Base-by-base conservation (phyloP, 495 filamentous ascomycete species). In the Aspergillus homomorphus region DNA sequence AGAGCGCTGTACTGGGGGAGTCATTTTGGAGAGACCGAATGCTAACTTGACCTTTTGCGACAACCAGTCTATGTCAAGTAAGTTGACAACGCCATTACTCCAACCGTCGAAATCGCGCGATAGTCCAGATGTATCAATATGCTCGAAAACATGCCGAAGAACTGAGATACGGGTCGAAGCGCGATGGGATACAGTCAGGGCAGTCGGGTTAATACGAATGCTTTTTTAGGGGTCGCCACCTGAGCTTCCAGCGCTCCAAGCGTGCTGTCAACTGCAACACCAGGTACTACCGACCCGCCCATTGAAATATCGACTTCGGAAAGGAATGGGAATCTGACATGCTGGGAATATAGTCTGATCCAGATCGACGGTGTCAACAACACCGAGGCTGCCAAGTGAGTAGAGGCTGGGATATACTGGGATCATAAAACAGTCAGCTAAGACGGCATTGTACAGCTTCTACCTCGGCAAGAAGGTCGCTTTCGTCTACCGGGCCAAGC, bases 311-410 rank as follows among this genome's bases (percentile, higher is more conserved):
- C 41, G 38, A 51, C 56, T 49, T 28, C 45, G 59, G 59, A 62
- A 51, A 53, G n/a, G 57, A 53, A 48, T n/a, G 52, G 63, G 61
- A 66, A 66, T 74, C 68, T 72, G 64, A 74, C 68, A 59, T 45
- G 43, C 22, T 38, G 58, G 54, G 50, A 24, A 62, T 50, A 60
- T 59, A 82, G 80, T 71, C 82, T 98, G 77, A 86, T 98, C 82
- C 90, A 96, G 84, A 95, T 98, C 72, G 90, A 98, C 80, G 93
- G 93, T 76, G 94, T 96, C 66, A 91, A 93, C 67, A 85, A 88
- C 82, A 80, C 88, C 63, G 80, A 87, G 65, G 90, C 88, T 70
- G 94, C 94, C 73, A 87, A 82, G 88, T 91, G 85, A 62, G 84
- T 89, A 60, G 20, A 44, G 53, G 51, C 45, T 14, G 21, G 23